phyloP scores from a whole-genome alignment of 495 filamentous ascomycete genomes.

The Aspergillus taichungensis region DNA sequence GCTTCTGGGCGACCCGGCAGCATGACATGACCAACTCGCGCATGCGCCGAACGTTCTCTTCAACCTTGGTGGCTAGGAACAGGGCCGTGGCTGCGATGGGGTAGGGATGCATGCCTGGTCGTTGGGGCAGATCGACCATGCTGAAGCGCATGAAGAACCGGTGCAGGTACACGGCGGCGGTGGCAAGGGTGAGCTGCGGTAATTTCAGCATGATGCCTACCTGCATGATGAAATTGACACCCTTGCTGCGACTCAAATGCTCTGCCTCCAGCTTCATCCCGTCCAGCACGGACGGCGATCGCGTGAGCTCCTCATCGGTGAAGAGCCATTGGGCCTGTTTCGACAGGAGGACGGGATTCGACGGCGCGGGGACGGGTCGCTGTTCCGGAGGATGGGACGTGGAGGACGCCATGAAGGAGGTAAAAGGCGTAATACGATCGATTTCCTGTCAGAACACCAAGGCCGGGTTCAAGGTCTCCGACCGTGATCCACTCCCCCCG shows the following conservation, averaged over 20 bases:
- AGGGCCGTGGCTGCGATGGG: constrained; percentile 82
- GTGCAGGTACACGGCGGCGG: constrained; percentile 90
- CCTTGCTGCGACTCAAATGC: constrained; percentile 70
- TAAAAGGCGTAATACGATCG: no score
- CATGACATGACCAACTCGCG: constrained; percentile 87
- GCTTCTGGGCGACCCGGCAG: constrained; percentile 90
- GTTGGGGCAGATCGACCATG: constrained; percentile 53
- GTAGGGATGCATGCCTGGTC: constrained; percentile 73
- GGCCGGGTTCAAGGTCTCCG: no score
- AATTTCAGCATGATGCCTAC: constrained; percentile 89
- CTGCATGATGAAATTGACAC: constrained; percentile 91
- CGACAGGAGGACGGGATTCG: constrained; percentile 42
- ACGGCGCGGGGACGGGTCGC: constrained; percentile 40
- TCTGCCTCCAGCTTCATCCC: constrained; percentile 70
- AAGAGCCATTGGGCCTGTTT: constrained; percentile 80
- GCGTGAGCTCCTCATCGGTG: constrained; percentile 68
- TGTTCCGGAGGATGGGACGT: constrained; percentile 18
- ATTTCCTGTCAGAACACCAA: no score
- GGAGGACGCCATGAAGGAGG: constrained; percentile 24
- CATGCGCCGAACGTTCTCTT: constrained; percentile 90
- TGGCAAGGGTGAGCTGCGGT: constrained; percentile 82
- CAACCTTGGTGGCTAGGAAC: constrained; percentile 92
- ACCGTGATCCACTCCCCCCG: no score
- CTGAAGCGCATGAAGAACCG: constrained; percentile 86
- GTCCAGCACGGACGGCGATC: constrained; percentile 76